Percentiles rank a stretch among this genome's conserved stretches.
Conservation (phyloP, 2,329 filamentous ascomycete species). For the Colletotrichum chlorophyti region DNA sequence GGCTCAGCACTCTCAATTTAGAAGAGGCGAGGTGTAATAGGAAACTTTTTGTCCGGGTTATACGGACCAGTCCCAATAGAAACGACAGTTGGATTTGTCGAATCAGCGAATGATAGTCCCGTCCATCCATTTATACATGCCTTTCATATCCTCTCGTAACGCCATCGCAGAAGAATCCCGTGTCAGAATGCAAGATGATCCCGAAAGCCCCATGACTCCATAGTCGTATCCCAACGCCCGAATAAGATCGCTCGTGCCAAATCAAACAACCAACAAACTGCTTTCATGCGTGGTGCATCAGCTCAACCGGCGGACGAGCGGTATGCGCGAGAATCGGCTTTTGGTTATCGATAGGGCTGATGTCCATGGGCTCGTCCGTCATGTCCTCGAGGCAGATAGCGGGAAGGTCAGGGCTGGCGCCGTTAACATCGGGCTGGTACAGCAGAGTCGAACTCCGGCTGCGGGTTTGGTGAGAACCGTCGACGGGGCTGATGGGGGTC, state of each 20-base stretch:
- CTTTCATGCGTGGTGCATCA: conserved; percentile 53
- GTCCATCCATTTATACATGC: neutral
- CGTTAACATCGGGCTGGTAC: conserved; percentile 63
- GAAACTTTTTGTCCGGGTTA: conserved; percentile 19
- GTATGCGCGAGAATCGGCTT: conserved; percentile 66
- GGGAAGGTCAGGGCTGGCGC: conserved; percentile 62
- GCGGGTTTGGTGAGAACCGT: conserved; percentile 47
- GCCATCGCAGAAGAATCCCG: conserved; percentile 19
- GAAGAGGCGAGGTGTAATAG: neutral
- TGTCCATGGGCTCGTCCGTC: conserved; percentile 59
- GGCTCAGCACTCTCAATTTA: too few species aligned
- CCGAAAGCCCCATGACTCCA: neutral
- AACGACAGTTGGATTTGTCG: conserved; percentile 11
- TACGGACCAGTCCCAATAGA: conserved; percentile 7
- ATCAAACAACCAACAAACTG: conserved; percentile 19
- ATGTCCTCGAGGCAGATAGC: conserved; percentile 73
- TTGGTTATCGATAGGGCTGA: conserved; percentile 48
- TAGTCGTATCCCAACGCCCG: conserved; percentile 21
- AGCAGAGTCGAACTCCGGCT: conserved; percentile 72
- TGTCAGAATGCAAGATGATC: conserved; percentile 18
- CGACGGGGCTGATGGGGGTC: conserved; percentile 49
- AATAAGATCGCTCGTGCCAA: conserved; percentile 7
- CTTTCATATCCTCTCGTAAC: conserved; percentile 18
- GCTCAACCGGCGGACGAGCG: conserved; percentile 67
- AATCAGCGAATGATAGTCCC: neutral